A percentile compares a stretch with the other conserved stretches of the same genome.
Conservation (phyloP, 768 basidiomycete species). For the Royoungia palumana region DNA sequence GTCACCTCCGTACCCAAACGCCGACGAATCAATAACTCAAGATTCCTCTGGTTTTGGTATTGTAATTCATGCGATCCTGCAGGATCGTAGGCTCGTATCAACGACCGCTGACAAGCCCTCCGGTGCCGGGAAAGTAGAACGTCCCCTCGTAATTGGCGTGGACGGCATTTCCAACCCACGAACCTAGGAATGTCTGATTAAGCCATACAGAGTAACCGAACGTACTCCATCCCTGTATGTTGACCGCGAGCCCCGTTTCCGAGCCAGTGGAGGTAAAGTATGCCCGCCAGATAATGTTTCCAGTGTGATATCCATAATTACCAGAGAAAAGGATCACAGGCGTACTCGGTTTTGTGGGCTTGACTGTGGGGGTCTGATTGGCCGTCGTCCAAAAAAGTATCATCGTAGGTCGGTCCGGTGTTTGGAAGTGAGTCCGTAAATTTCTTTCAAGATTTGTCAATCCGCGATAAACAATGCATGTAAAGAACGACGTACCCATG, state of each 20-base stretch:
- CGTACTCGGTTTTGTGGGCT: conserved; percentile 37
- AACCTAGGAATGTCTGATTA: conserved; percentile 45
- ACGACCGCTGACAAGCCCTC: conserved; percentile 20
- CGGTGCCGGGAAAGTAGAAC: conserved; percentile 10
- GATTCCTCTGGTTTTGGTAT: conserved; percentile 42
- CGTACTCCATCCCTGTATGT: conserved; percentile 43
- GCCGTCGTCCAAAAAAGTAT: conserved; percentile 44
- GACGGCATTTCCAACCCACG: conserved; percentile 24
- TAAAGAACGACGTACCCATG: conserved; percentile 11
- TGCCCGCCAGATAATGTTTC: conserved; percentile 50
- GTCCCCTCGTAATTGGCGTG: conserved; percentile 13
- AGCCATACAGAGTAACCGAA: conserved; percentile 53
- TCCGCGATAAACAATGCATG: background rate
- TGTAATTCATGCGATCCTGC: conserved; percentile 55
- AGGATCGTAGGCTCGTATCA: conserved; percentile 47
- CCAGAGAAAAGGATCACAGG: conserved; percentile 45
- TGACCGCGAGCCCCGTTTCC: conserved; percentile 41
- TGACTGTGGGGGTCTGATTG: conserved; percentile 39
- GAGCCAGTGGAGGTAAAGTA: conserved; percentile 46
- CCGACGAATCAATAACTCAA: conserved; percentile 45
- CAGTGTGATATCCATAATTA: conserved; percentile 51
- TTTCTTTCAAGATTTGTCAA: conserved; percentile 18
- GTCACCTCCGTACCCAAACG: conserved; percentile 34
- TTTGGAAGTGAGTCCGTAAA: conserved; percentile 33
- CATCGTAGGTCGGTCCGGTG: conserved; percentile 38